Percentiles rank a stretch among this genome's conserved stretches.
Conservation (phyloP, 108 stramenopile species). For the Cyclotella distinguenda region DNA sequence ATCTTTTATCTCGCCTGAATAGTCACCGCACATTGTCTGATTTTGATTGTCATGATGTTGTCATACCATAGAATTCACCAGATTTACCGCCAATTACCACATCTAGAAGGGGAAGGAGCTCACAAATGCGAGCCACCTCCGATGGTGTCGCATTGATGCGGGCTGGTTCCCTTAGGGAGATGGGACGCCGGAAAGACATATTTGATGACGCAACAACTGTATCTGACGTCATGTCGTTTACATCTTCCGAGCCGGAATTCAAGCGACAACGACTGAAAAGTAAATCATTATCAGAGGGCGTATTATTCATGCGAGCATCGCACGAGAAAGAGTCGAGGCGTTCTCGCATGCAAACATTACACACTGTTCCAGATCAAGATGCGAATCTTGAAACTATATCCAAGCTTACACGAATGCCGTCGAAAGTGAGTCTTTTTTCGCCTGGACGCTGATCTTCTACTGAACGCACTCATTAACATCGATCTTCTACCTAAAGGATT, state of each 20-base stretch:
- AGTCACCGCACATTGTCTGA: too few species aligned
- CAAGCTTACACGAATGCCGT: slow-evolving; percentile 14
- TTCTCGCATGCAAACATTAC: neutral
- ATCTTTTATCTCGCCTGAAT: too few species aligned
- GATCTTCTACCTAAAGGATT: slow-evolving; percentile 16
- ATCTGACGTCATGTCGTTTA: too few species aligned
- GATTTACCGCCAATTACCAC: too few species aligned
- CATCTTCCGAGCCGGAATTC: neutral
- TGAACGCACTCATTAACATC: neutral
- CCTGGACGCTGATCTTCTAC: neutral
- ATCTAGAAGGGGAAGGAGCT: too few species aligned
- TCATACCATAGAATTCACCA: too few species aligned
- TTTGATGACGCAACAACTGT: too few species aligned
- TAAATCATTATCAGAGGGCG: slow-evolving; percentile 28
- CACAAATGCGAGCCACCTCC: too few species aligned
- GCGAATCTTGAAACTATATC: slow-evolving; percentile 23
- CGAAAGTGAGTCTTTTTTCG: slow-evolving; percentile 10
- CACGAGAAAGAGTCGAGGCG: neutral
- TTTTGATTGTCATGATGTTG: too few species aligned
- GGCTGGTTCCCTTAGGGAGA: too few species aligned
- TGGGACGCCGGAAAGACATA: too few species aligned
- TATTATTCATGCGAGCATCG: slow-evolving; percentile 21
- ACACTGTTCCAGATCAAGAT: neutral
- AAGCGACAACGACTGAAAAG: slow-evolving; percentile 22
- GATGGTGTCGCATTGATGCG: too few species aligned